Conservation (phyloP, 306 rosid genomes). For the Fragaria nilgerrensis region DNA sequence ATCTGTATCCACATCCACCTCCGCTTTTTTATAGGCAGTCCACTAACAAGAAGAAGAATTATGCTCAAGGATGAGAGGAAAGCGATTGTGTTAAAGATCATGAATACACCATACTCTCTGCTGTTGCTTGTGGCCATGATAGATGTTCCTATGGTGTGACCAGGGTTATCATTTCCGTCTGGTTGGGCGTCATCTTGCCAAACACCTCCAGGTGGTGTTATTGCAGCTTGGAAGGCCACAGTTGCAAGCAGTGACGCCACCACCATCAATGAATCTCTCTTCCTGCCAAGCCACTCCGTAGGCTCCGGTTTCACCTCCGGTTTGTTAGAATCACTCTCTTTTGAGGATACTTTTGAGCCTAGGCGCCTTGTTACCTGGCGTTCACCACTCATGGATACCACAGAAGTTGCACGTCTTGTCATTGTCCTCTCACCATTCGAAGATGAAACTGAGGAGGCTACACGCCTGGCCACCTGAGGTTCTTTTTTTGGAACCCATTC, state of each 20-base stretch:
- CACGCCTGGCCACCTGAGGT: neutral
- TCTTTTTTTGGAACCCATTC: slow-evolving; percentile 10
- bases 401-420: neutral
- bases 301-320: neutral
- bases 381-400: neutral
- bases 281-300: slow-evolving; percentile 27
- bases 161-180: slow-evolving; percentile 2
- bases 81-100: slow-evolving; percentile 27
- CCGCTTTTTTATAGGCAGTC: slow-evolving; percentile 28
- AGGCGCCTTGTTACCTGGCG: neutral
- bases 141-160: slow-evolving; percentile 27
- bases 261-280: slow-evolving; percentile 29
- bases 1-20: slow-evolving; percentile 37
- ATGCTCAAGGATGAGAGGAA: slow-evolving; percentile 31
- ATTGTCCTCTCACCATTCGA: neutral
- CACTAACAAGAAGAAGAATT: slow-evolving; percentile 30
- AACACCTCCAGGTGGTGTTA: slow-evolving; percentile 37
- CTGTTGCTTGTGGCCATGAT: slow-evolving; percentile 15
- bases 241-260: slow-evolving; percentile 35
- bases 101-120: slow-evolving; percentile 18
- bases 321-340: slow-evolving; percentile 1
- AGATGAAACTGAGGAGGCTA: neutral
- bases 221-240: slow-evolving; percentile 31
- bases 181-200: slow-evolving; percentile 29
- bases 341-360: neutral